A percentile compares a stretch with the other conserved stretches of the same genome.
Evolutionary conservation across 129 eudicot species (phyloP).

Genomic region (Pseudognaphalium luteoalbum): DNA sequence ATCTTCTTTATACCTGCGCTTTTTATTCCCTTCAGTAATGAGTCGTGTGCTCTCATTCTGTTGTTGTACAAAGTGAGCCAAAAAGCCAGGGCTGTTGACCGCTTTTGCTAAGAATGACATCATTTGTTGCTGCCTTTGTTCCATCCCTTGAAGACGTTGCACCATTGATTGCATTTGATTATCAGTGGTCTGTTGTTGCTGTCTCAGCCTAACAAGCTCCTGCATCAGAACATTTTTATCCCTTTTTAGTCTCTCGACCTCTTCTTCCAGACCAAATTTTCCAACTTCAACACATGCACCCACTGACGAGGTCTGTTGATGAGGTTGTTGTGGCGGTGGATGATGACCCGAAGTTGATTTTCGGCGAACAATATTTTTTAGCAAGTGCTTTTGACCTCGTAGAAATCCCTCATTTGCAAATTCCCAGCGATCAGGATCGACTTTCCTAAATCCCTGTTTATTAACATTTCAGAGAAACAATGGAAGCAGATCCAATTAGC

Average conservation of each 20-base stretch:
- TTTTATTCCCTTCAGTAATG: conserved; percentile 65
- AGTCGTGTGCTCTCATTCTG: conserved; percentile 59
- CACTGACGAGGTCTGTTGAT: conserved; percentile 51
- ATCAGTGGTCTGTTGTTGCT: conserved; percentile 83
- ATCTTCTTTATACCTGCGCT: conserved; percentile 69
- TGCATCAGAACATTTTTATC: conserved; percentile 86
- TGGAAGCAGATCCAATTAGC: conserved; percentile 11
- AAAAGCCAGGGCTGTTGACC: conserved; percentile 78
- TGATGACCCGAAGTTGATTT: conserved; percentile 66
- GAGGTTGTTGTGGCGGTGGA: conserved; percentile 55
- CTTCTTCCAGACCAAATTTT: conserved; percentile 86
- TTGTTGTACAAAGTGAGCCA: conserved; percentile 79
- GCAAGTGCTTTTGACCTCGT: conserved; percentile 80
- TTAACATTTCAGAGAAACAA: conserved; percentile 11
- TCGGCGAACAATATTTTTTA: conserved; percentile 57
- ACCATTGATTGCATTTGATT: conserved; percentile 77
- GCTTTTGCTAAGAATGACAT: conserved; percentile 92
- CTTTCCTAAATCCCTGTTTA: conserved; percentile 79
- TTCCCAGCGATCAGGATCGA: conserved; percentile 95
- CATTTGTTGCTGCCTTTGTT: conserved; percentile 91
- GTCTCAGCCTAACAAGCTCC: conserved; percentile 79
- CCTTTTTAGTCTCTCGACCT: conserved; percentile 81
- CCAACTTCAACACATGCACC: conserved; percentile 89
- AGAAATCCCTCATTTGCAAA: conserved; percentile 89
- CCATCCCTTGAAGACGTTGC: conserved; percentile 90